Evolutionary conservation across 169 alveolate species (phyloP).

Genomic region (Plasmodium chabaudi): DNA sequence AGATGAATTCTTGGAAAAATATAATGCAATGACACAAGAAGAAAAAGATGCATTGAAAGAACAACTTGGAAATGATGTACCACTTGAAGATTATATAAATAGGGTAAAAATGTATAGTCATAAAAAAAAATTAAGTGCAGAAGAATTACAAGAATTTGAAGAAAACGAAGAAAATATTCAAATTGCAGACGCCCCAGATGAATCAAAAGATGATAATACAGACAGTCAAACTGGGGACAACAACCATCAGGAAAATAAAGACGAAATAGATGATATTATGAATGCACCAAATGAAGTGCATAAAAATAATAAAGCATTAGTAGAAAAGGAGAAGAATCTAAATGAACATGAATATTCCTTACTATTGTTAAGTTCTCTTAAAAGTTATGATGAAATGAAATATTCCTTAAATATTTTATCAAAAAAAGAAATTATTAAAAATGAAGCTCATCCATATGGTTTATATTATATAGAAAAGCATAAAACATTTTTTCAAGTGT

Average conservation of each 20-base stretch:
- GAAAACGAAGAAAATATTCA: not conserved
- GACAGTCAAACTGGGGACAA: not conserved
- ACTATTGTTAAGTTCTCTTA: constrained; percentile 35
- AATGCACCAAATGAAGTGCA: constrained; percentile 19
- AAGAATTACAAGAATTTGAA: not conserved
- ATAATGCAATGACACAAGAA: constrained; percentile 38
- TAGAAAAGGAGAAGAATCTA: constrained; percentile 19
- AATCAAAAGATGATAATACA: not conserved
- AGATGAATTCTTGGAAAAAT: constrained; percentile 36
- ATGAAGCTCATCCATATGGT: constrained; percentile 9
- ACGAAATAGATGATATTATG: not conserved
- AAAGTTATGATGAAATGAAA: constrained; percentile 31
- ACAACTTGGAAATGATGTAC: constrained; percentile 38
- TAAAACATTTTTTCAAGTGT: constrained; percentile 59
- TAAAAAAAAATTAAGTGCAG: constrained; percentile 13
- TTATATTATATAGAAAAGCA: constrained; percentile 35
- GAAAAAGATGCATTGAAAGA: constrained; percentile 35
- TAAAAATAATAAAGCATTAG: constrained; percentile 11
- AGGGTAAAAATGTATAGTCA: constrained; percentile 18
- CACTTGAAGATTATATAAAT: constrained; percentile 31
- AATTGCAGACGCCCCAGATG: not conserved
- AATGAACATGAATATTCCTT: constrained; percentile 28
- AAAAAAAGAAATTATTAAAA: constrained; percentile 36
- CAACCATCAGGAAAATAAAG: not conserved
- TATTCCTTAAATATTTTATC: constrained; percentile 30